Percentiles rank a stretch among this genome's conserved stretches.
phyloP scores from a whole-genome alignment of 495 filamentous ascomycete genomes.

The Annulohypoxylon stygium region DNA sequence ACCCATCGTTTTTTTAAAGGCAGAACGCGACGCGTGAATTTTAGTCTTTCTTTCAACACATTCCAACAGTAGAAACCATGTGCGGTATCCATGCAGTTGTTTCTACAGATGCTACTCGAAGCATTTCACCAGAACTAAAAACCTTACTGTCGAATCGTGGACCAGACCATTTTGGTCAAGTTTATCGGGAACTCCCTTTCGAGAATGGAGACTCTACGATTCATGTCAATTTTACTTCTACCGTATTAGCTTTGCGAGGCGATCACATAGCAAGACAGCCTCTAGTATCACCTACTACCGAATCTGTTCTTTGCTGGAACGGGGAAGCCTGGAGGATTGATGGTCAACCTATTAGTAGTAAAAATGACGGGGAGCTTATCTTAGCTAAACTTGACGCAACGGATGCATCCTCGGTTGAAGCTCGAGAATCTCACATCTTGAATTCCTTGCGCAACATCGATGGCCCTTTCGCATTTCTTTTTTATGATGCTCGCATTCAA shows the following conservation, averaged over 20 bases:
- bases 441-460: slow-evolving; percentile 72
- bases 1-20: neutral
- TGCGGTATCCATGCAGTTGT: slow-evolving; percentile 63
- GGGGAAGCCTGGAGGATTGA: slow-evolving; percentile 93
- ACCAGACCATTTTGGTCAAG: slow-evolving; percentile 64
- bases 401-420: slow-evolving; percentile 43
- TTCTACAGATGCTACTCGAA: slow-evolving; percentile 40
- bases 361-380: slow-evolving; percentile 82
- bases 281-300: slow-evolving; percentile 68
- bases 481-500: slow-evolving; percentile 73
- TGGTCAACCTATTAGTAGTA: slow-evolving; percentile 64
- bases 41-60: neutral
- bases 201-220: slow-evolving; percentile 45
- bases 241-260: slow-evolving; percentile 88
- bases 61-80: slow-evolving; percentile 48
- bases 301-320: slow-evolving; percentile 93
- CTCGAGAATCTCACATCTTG: slow-evolving; percentile 58
- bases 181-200: slow-evolving; percentile 45
- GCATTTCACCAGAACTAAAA: slow-evolving; percentile 50
- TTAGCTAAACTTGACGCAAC: slow-evolving; percentile 72
- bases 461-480: slow-evolving; percentile 94
- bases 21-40: slow-evolving; percentile 6
- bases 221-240: slow-evolving; percentile 77
- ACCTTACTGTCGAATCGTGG: slow-evolving; percentile 60
- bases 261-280: slow-evolving; percentile 79